phyloP scores from a whole-genome alignment of 106 monocot species.

The Platanthera zijinensis region DNA sequence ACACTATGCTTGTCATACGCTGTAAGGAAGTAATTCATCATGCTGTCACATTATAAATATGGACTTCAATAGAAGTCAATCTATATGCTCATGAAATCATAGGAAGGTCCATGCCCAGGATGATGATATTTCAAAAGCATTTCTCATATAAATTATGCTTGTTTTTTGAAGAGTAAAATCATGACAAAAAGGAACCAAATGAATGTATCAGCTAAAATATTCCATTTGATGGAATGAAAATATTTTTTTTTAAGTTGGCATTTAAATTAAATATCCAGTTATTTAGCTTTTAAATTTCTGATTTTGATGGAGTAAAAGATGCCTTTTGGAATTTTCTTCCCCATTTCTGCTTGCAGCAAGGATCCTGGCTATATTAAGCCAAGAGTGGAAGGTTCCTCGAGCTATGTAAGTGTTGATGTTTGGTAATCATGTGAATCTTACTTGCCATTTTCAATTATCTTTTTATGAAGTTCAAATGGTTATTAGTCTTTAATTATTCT shows the following conservation, averaged over 20 bases:
- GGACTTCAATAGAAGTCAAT: too few relatives aligned
- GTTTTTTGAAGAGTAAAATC: too few relatives aligned
- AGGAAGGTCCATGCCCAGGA: too few relatives aligned
- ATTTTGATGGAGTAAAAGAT: background rate
- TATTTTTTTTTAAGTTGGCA: background rate
- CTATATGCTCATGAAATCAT: too few relatives aligned
- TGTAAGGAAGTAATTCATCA: too few relatives aligned
- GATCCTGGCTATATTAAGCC: slow-evolving; percentile 87
- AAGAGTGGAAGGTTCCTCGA: slow-evolving; percentile 24
- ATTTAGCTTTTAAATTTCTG: background rate
- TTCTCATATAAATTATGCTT: too few relatives aligned
- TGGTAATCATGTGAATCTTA: slow-evolving; percentile 9
- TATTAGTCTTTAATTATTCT: background rate
- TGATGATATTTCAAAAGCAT: too few relatives aligned
- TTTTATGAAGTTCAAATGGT: background rate
- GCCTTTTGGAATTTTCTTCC: background rate
- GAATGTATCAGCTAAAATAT: too few relatives aligned
- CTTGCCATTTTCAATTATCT: background rate
- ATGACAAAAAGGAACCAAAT: too few relatives aligned
- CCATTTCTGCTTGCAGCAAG: slow-evolving; percentile 54
- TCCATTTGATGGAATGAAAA: background rate
- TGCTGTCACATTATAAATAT: too few relatives aligned
- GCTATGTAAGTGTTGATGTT: slow-evolving; percentile 27
- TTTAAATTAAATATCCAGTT: background rate
- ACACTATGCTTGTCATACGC: too few relatives aligned